These are phyloP conservation scores for Ceratobasidium sp. DNA, from an alignment of 1,284 basidiomycete genomes.

Conservation along the genomic window DNA sequence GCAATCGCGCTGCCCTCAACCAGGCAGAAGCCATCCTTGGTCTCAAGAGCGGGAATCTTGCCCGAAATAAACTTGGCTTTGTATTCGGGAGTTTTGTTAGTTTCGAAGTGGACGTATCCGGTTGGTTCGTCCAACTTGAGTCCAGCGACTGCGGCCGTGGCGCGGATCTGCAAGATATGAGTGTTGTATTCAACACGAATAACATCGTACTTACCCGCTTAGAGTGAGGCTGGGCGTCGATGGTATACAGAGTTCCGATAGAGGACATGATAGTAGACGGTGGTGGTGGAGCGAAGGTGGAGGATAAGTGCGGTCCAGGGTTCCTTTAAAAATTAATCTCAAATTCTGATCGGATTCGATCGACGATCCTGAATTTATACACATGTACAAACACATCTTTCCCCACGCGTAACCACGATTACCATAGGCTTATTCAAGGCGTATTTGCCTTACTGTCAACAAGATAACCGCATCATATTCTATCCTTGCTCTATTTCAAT, in stretches of 20 bases:
- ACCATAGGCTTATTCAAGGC: too few relatives aligned
- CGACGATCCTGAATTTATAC: constrained; percentile 33
- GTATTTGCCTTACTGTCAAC: too few relatives aligned
- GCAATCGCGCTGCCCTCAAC: constrained; percentile 87
- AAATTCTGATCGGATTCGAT: constrained; percentile 44
- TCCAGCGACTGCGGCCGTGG: constrained; percentile 79
- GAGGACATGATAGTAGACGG: constrained; percentile 61
- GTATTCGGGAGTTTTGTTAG: constrained; percentile 83
- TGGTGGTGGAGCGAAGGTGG: constrained; percentile 6
- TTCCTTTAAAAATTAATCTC: constrained; percentile 44
- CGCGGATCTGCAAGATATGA: constrained; percentile 69
- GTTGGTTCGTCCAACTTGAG: constrained; percentile 74
- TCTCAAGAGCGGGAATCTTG: constrained; percentile 88
- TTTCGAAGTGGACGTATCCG: constrained; percentile 74
- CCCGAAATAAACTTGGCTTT: constrained; percentile 84
- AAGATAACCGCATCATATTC: too few relatives aligned
- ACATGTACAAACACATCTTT: constrained; percentile 40
- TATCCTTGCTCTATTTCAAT: not conserved
- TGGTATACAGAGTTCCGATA: constrained; percentile 74
- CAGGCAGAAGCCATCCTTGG: constrained; percentile 82
- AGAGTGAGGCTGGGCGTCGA: constrained; percentile 61
- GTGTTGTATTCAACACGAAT: not conserved
- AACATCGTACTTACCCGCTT: constrained; percentile 65
- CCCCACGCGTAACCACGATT: constrained; percentile 7
- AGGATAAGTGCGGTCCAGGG: constrained; percentile 38